Evolutionary conservation across 2,329 filamentous ascomycete genomes (phyloP).

Genomic region (Septoria linicola): DNA sequence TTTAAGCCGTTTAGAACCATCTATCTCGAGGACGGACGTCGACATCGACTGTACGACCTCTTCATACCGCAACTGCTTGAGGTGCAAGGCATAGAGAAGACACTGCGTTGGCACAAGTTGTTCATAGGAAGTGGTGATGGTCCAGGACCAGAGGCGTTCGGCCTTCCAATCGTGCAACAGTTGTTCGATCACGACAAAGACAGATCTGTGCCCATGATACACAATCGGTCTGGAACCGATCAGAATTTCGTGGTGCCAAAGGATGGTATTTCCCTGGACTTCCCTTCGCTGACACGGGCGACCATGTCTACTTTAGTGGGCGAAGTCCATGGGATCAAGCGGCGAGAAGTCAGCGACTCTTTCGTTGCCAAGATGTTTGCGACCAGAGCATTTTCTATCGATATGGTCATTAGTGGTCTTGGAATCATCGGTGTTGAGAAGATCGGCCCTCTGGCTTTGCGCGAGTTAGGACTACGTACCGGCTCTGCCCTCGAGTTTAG

Average conservation of each 20-base stretch:
- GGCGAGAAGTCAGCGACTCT: constrained; percentile 59
- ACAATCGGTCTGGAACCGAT: constrained; percentile 2
- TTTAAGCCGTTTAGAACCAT: constrained; percentile 36
- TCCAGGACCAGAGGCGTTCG: constrained; percentile 39
- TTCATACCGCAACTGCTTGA: constrained; percentile 40
- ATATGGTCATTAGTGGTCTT: constrained; percentile 69
- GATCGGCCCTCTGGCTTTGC: constrained; percentile 74
- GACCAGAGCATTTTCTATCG: constrained; percentile 68
- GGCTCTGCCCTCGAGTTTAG: constrained; percentile 56
- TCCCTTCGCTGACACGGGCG: constrained; percentile 26
- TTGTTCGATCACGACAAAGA: constrained; percentile 29
- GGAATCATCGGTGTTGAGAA: constrained; percentile 67
- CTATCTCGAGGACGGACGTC: constrained; percentile 38
- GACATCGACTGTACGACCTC: constrained; percentile 45
- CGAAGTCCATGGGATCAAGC: constrained; percentile 44
- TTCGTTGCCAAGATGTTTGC: constrained; percentile 82
- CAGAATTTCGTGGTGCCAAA: background rate
- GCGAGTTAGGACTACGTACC: constrained; percentile 71
- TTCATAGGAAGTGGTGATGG: constrained; percentile 40
- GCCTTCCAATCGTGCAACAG: constrained; percentile 33
- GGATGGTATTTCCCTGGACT: constrained; percentile 9
- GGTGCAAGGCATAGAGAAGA: constrained; percentile 28
- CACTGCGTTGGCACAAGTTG: constrained; percentile 43
- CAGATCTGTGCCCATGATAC: constrained; percentile 26
- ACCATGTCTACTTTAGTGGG: constrained; percentile 37